Evolutionary conservation across 75 land plant species (phyloP), one percentile per base, ranked within the genome.

Genomic region (Gnetum montanum): DNA sequence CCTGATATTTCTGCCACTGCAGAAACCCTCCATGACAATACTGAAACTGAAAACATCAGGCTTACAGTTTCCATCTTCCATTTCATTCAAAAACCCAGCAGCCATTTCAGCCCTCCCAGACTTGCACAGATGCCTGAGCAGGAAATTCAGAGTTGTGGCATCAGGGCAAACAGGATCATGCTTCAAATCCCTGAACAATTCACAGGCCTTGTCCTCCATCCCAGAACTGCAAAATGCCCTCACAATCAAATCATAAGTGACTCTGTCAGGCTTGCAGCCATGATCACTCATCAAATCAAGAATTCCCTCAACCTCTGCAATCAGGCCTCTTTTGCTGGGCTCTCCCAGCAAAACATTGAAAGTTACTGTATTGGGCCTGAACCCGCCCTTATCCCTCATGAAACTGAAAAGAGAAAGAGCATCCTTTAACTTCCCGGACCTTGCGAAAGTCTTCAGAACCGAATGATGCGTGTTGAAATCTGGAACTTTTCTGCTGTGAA

Each of bases 11-110:
- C 60, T 61, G 8, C 33, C 16, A 38, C 53, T 66, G 44, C 83
- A 79, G 30, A 83, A 79, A 41, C 62, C 62, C 40, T 83, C 79
- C 20, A 83, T 83, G 52, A 83, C 54, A 4, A 71, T 79, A 2
- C 76, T 83, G 43, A 69, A 79, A 1, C 83, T 83, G 13, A 83
- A 76, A 25, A 79, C 62, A 45, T 83, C 72, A n/a, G 86, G 86
- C 31, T 53, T 53, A 36, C 25, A 33, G 10, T 53, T 33, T 31
- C 19, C 20, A 0, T 7, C 23, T 6, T 49, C 31, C 67, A 72
- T 53, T 12, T 65, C 68, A 3, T 69, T 55, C 8, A 83, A 59
- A 51, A 75, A 67, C 16, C 4, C 1, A 29, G 75, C 65, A 3
- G 71, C 76, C 28, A 36, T 54, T 47, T n/a, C 34, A 46, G 75